A percentile compares a stretch with the other conserved stretches of the same genome.
These are phyloP conservation scores for Camelina sativa DNA, from an alignment of 345 rosid species.

Conservation along the genomic window DNA sequence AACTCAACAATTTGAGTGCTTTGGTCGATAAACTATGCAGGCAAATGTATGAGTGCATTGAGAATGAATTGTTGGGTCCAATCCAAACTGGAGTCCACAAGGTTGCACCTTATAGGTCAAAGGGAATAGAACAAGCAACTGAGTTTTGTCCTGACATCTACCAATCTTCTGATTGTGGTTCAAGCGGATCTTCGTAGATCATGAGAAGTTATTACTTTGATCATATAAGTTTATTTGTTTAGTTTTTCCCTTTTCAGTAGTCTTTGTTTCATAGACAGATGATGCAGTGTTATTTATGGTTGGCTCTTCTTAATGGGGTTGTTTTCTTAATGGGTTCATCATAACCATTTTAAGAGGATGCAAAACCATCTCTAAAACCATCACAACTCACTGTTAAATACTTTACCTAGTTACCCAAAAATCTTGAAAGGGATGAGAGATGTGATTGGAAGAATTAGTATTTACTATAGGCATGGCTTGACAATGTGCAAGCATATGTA, in stretches of 20 bases:
- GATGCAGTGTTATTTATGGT: not conserved
- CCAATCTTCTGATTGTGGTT: constrained; percentile 34
- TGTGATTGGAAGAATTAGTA: too few species aligned
- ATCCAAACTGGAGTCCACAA: constrained; percentile 61
- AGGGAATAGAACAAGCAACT: constrained; percentile 76
- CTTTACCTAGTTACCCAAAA: too few species aligned
- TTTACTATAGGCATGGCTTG: too few species aligned
- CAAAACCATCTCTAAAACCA: too few species aligned
- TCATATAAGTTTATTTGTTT: not conserved
- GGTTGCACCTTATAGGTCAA: constrained; percentile 78
- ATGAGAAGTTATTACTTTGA: not conserved
- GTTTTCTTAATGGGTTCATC: not conserved
- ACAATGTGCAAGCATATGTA: too few species aligned
- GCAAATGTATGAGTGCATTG: constrained; percentile 92
- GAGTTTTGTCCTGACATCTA: constrained; percentile 46
- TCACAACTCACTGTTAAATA: too few species aligned
- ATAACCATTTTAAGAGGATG: not conserved
- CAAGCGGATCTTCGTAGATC: constrained; percentile 44
- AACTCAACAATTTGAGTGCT: constrained; percentile 51
- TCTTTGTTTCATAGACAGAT: constrained; percentile 12
- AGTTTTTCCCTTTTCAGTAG: not conserved
- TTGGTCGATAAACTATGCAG: constrained; percentile 60
- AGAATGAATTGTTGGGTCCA: constrained; percentile 80
- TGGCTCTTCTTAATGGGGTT: not conserved
- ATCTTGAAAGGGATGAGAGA: not conserved